Conservation (phyloP, 192 early-diverging fungal species). For the Geranomyces michiganensis region DNA sequence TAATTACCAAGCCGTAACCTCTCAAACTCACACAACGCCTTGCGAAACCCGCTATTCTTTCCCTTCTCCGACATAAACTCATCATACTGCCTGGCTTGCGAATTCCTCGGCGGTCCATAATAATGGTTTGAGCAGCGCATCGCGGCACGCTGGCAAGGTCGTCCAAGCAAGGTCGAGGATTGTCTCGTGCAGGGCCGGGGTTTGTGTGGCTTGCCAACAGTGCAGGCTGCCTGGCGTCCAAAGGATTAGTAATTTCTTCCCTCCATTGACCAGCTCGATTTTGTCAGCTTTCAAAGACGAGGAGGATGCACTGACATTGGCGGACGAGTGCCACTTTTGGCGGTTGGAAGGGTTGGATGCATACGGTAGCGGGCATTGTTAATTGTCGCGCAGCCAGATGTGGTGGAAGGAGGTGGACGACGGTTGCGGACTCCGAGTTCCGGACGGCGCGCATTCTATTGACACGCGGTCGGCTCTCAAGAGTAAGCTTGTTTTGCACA, state of each 20-base stretch:
- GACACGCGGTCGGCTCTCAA: too few relatives aligned
- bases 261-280: background rate
- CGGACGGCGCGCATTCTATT: too few relatives aligned
- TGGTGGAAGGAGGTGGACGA: slow-evolving; percentile 20
- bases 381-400: slow-evolving; percentile 61
- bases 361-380: slow-evolving; percentile 51
- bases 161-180: slow-evolving; percentile 30
- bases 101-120: slow-evolving; percentile 40
- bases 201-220: background rate
- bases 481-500: too few relatives aligned
- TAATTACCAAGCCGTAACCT: slow-evolving; percentile 70
- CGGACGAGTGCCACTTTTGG: slow-evolving; percentile 62
- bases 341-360: slow-evolving; percentile 45
- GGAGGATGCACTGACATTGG: slow-evolving; percentile 30
- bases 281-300: background rate
- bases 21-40: slow-evolving; percentile 60
- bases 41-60: slow-evolving; percentile 54
- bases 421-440: too few relatives aligned
- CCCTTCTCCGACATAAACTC: slow-evolving; percentile 57
- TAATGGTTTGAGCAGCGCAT: slow-evolving; percentile 19
- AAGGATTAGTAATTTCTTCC: slow-evolving; percentile 14
- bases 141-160: slow-evolving; percentile 8
- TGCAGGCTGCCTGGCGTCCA: slow-evolving; percentile 22
- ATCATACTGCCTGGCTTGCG: slow-evolving; percentile 46
- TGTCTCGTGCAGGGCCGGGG: slow-evolving; percentile 6